Base-by-base conservation (phyloP, 139 green algal species). In the Gonium pectorale region DNA sequence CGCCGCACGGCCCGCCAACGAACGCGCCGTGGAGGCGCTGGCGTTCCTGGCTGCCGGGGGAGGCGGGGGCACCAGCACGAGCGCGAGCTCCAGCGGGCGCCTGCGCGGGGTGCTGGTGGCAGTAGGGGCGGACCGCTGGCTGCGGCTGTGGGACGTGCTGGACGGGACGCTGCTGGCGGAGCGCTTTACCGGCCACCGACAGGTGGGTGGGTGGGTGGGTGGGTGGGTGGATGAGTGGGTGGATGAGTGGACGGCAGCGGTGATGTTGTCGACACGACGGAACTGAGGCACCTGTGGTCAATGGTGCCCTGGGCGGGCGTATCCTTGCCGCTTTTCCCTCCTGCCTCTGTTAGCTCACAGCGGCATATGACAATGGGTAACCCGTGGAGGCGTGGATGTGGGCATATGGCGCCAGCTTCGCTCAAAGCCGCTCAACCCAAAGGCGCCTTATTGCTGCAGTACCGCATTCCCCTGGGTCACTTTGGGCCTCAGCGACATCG, bases 1-100 rank as follows among this genome's bases (percentile, higher is more conserved):
- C 13, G 64, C 73, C 9, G 9, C 68, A 0, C 69, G 56, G 15
- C 85, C 87, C 9, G 40, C 81, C n/a, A 90, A 92, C 38, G 87
- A 92, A 67, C 82, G 82, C 0, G 71, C 85, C 9, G 70, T 93
- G n/a, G 91, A 94, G 86, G 71, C 80, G 56, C 49, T 94, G 37
- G 60, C 24, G 2, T 94, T 94, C 75, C 60, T 94, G 33, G 56
- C 83, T 5, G 86, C 59, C n/a, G n/a, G n/a, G 7, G 54, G 46
- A 5, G 49, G 38, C 37, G 41, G 24, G 5, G 44, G 67, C 51
- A 15, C 44, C 11, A 27, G n/a, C 31, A 33, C 33, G 11, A 37
- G 51, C 35, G 33, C 24, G 17, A 38, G 54, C 54, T 46, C 43
- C 72, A n/a, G 21, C 54, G 56, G 56, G 6, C 66, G 66, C 35